Evolutionary conservation across 192 early-diverging fungal genomes (phyloP), one percentile per base, ranked within the genome.

Genomic region (Entomortierella lignicola): DNA sequence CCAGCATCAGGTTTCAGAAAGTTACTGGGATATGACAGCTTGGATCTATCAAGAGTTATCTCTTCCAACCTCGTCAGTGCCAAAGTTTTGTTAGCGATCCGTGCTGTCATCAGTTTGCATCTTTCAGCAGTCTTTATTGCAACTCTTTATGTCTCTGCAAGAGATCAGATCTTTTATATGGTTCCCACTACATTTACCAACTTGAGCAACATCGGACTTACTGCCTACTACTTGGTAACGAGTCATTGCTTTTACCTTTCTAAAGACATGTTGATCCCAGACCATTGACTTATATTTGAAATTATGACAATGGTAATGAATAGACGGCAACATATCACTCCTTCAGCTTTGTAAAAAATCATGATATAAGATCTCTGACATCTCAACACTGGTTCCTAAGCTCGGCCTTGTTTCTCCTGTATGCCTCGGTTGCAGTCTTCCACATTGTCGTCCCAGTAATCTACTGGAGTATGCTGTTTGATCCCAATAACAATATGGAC

Each of bases 401-500:
- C 66, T 64, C 60, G n/a, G 74, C 74, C 1, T 39, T 77, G 29
- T 51, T 43, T n/a, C 27, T 77, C 30, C 66, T 77, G 7, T 77
- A 77, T 42, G 66, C 66, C 31, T 64, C 66, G 0, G 74, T 77
- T 4, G 66, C 69, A 0, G 74, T 77, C 47, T 77, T 59, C 34
- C 74, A 77, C 20, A 77, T 77, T 53, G 74, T 77, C 7, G 74
- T 77, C 10, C 74, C 74, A 10, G 66, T 66, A 11, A 77, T 77
- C 39, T 77, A 77, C 55, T 77, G 74, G 74, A 52, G 74, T 7
- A 59, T 77, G 74, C 66, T 77, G 17, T 77, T 69, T 30, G 74
- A 77, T 47, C 66, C 74, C 44, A 77, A 77, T 61, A 77, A 77
- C 66, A 77, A 66, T 20, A 77, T 77, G 74, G 74, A 77, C 31